Percentiles rank a stretch among this genome's conserved stretches.
Conservation (phyloP, 2,329 filamentous ascomycete genomes). For the Xylariaceae sp. region DNA sequence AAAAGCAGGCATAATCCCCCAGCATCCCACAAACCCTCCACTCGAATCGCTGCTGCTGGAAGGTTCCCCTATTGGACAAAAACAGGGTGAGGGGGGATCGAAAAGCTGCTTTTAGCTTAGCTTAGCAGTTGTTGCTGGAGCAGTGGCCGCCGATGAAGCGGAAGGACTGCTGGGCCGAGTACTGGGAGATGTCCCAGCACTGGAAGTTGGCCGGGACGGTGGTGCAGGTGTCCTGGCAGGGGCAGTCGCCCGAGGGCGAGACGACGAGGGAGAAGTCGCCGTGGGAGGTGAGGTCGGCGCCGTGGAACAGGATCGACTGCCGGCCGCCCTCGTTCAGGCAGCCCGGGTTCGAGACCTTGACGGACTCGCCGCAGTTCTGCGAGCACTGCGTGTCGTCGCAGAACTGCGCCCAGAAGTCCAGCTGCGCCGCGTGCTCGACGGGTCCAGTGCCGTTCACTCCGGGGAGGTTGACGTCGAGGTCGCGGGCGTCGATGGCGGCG, state of each 20-base stretch:
- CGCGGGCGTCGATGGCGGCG: no score
- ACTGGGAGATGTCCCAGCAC: constrained; percentile 4
- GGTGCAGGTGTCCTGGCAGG: constrained; percentile 3
- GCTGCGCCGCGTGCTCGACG: no score
- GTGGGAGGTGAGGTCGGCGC: background rate
- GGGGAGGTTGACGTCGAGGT: no score
- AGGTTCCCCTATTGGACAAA: no score
- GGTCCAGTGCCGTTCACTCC: no score
- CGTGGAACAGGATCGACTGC: constrained; percentile 3
- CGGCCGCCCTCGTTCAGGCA: constrained; percentile 2
- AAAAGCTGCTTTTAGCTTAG: no score
- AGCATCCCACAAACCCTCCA: no score
- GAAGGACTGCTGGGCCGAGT: constrained; percentile 1
- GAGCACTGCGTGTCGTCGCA: constrained; percentile 2
- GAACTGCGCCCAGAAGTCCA: constrained; percentile 8
- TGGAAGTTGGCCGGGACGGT: background rate
- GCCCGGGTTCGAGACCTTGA: constrained; percentile 5
- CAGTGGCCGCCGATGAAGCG: constrained; percentile 3
- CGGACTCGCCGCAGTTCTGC: constrained; percentile 2
- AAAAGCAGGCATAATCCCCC: no score
- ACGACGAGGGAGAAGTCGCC: constrained; percentile 4
- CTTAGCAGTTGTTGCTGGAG: constrained; percentile 4
- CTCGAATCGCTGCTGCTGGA: no score
- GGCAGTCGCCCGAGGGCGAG: constrained; percentile 1
- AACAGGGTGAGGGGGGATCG: no score